phyloP scores from a whole-genome alignment of 2,329 filamentous ascomycete genomes.

The Emmonsiellopsis sp. region DNA sequence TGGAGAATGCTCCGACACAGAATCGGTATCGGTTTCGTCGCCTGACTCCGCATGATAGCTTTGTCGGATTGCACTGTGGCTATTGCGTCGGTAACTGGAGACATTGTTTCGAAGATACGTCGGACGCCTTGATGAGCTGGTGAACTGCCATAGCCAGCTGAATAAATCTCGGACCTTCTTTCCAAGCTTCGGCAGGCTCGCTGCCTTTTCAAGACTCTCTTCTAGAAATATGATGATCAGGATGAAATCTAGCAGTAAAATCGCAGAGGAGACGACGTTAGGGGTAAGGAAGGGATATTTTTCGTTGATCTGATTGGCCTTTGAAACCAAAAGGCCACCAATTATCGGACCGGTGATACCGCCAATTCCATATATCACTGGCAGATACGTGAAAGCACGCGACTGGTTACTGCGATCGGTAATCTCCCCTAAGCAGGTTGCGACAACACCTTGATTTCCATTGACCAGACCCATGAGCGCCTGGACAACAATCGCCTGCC shows the following conservation, averaged over 20 bases:
- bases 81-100: constrained; percentile 20
- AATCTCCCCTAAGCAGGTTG: constrained; percentile 86
- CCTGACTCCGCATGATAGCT: constrained; percentile 21
- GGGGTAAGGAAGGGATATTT: constrained; percentile 75
- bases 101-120: constrained; percentile 44
- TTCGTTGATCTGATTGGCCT: constrained; percentile 46
- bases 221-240: constrained; percentile 73
- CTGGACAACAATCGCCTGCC: constrained; percentile 79
- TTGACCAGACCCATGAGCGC: constrained; percentile 86
- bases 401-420: constrained; percentile 94
- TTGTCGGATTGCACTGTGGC: constrained; percentile 13
- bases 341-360: constrained; percentile 86
- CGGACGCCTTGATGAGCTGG: constrained; percentile 45
- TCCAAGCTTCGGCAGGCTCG: constrained; percentile 50
- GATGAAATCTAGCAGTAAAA: constrained; percentile 64
- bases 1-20: constrained; percentile 27
- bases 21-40: constrained; percentile 35
- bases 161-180: constrained; percentile 53
- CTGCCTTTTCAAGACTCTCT: constrained; percentile 67
- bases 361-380: constrained; percentile 90
- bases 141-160: constrained; percentile 61
- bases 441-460: constrained; percentile 89
- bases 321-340: constrained; percentile 72
- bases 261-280: constrained; percentile 65
- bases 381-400: constrained; percentile 83